Base-by-base conservation (phyloP, 768 basidiomycete species). In the Suillus decipiens region DNA sequence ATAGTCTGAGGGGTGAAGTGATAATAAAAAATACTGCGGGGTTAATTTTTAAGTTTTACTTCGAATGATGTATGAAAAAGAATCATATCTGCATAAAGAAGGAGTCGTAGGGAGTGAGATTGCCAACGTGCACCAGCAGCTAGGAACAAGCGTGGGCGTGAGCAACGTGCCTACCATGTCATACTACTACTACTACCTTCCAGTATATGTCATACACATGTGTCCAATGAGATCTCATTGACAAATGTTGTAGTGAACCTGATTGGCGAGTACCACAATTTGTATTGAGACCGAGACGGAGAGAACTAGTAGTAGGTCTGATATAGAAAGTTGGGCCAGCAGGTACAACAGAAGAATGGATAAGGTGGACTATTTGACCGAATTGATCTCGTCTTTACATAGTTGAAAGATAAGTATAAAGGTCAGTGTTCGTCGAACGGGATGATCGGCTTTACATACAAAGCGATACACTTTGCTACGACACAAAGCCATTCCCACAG, bases 41-140 rank as follows among this genome's bases (percentile, higher is more conserved):
- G 39, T 28, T 28, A 57, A 57, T 57, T 10, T 19, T 31, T 3
- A 7, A 1, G 12, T 14, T 17, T 17, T 31, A 11, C 56, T 57
- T 57, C 39, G 37, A 57, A 57, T 57, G 56, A 57, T 57, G 56
- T 57, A 57, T 57, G 56, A 57, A 57, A 56, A 54, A 8, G 37
- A 19, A 6, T 42, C 24, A 28, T 28, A 28, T 28, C 28, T 28
- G 28, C 28, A 28, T 28, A 56, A 39, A 56, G 37, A 56, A 39
- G 24, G 22, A 17, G 4, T 24, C 14, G 15, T 24, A 6, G 5
- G 47, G 47, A 50, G 48, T 10, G 22, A 9, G 22, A 56, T 28
- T 39, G 55, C 31, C 56, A 41, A 57, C 56, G 39, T 57, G 24
- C 37, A 19, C 17, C 54, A 22, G 54, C 14, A 22, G 7, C 14